These are phyloP conservation scores for Penicillium verrucosum DNA, from an alignment of 2,329 filamentous ascomycete genomes.

Conservation along the genomic window DNA sequence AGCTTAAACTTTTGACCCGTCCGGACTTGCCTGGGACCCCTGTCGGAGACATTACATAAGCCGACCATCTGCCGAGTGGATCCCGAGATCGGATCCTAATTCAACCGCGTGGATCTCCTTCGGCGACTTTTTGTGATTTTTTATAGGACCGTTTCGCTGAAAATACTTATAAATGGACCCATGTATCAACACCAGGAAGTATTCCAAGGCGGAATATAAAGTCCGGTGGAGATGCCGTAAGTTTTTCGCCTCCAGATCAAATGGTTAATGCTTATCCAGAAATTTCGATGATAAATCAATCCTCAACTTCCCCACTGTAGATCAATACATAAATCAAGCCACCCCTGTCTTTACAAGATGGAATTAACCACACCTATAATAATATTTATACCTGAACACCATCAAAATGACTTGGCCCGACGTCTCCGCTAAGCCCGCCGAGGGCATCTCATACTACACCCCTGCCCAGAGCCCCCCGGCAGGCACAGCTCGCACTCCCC, in stretches of 20 bases:
- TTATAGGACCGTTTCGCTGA: not conserved
- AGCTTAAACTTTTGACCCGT: not conserved
- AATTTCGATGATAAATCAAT: conserved; percentile 2
- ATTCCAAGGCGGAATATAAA: not conserved
- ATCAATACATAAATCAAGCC: not conserved
- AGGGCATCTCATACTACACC: conserved; percentile 43
- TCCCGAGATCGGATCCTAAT: not conserved
- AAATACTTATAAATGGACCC: not conserved
- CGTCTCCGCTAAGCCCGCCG: conserved; percentile 35
- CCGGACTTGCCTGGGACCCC: not conserved
- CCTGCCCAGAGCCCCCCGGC: conserved; percentile 38
- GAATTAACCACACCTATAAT: not conserved
- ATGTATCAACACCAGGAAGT: not conserved
- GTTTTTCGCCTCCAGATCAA: not conserved
- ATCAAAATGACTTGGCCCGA: conserved; percentile 30
- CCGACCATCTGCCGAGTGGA: not conserved
- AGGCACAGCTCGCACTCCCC: conserved; percentile 41
- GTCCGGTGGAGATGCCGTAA: not conserved
- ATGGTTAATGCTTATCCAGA: not conserved
- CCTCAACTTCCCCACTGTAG: not conserved
- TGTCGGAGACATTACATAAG: not conserved
- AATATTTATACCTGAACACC: not conserved
- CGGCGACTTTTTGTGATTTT: not conserved
- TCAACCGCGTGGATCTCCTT: conserved; percentile 1
- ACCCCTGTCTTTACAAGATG: not conserved